Conservation (phyloP, 164 flowering plant genomes). For the Piper betle region DNA sequence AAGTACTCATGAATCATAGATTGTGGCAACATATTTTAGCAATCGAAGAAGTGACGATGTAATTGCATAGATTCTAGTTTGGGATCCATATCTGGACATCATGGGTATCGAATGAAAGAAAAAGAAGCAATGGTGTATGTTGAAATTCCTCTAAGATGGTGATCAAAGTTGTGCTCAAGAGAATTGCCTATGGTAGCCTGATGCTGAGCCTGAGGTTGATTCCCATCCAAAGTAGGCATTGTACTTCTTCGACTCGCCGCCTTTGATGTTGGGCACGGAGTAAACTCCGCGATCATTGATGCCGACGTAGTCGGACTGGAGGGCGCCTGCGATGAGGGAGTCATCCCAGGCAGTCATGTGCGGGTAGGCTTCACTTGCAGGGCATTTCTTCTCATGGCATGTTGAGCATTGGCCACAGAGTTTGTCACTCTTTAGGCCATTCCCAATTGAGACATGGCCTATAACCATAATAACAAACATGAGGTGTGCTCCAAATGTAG, state of each 20-base stretch:
- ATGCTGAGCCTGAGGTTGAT: constrained; percentile 58
- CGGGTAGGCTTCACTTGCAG: constrained; percentile 47
- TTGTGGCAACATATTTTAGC: too few species aligned
- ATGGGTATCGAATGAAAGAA: too few species aligned
- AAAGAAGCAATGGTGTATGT: too few species aligned
- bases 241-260: constrained; percentile 21
- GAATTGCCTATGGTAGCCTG: constrained; percentile 41
- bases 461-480: neutral
- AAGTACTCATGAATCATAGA: neutral
- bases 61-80: too few species aligned
- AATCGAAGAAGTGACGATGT: too few species aligned
- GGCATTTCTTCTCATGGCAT: constrained; percentile 29
- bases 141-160: too few species aligned
- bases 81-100: too few species aligned
- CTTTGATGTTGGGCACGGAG: constrained; percentile 40
- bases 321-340: constrained; percentile 41
- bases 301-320: constrained; percentile 47
- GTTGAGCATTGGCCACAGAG: constrained; percentile 43
- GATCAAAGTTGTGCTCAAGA: neutral
- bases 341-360: constrained; percentile 57
- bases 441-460: neutral
- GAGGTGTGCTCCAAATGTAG: neutral
- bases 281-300: constrained; percentile 34
- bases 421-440: constrained; percentile 17
- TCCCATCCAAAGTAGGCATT: constrained; percentile 57